phyloP scores from a whole-genome alignment of 108 stramenopile species.

The Stephanodiscus triporus region DNA sequence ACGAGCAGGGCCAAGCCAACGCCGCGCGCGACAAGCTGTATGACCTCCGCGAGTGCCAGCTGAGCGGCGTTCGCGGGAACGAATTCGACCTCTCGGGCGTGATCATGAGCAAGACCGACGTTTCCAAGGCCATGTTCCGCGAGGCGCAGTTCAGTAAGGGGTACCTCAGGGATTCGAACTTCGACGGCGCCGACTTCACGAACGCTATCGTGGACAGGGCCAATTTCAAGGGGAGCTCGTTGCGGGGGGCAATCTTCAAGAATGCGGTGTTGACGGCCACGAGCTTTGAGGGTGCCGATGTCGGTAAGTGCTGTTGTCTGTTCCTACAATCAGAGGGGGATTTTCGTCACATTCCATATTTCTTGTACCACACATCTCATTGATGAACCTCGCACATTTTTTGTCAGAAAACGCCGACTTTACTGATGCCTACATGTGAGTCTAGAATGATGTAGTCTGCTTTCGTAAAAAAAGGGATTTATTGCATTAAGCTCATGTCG shows the following conservation, averaged over 20 bases:
- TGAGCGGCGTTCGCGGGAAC: conserved; percentile 61
- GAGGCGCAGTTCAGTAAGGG: conserved; percentile 91
- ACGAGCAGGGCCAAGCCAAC: conserved; percentile 98
- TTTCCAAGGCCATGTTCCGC: conserved; percentile 81
- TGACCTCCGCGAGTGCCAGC: conserved; percentile 86
- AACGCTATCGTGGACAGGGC: conserved; percentile 96
- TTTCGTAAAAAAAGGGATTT: not conserved
- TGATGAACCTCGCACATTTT: no score
- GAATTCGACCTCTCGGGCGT: conserved; percentile 87
- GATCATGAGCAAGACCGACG: conserved; percentile 89
- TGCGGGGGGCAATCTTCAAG: conserved; percentile 80
- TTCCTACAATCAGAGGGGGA: not conserved
- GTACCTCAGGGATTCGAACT: conserved; percentile 85
- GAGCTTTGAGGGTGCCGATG: conserved; percentile 87
- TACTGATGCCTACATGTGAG: conserved; percentile 78
- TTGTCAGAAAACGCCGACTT: conserved; percentile 87
- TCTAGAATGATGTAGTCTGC: not conserved
- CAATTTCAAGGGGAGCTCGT: conserved; percentile 80
- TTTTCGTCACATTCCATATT: not conserved
- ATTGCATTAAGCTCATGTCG: no score
- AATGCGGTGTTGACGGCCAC: conserved; percentile 96
- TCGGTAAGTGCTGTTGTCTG: conserved; percentile 25
- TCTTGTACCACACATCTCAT: not conserved
- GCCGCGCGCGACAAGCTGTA: conserved; percentile 95
- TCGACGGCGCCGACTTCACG: conserved; percentile 92